These are phyloP conservation scores for Colletotrichum kahawae DNA, from an alignment of 2,329 filamentous ascomycete genomes.

Conservation along the genomic window DNA sequence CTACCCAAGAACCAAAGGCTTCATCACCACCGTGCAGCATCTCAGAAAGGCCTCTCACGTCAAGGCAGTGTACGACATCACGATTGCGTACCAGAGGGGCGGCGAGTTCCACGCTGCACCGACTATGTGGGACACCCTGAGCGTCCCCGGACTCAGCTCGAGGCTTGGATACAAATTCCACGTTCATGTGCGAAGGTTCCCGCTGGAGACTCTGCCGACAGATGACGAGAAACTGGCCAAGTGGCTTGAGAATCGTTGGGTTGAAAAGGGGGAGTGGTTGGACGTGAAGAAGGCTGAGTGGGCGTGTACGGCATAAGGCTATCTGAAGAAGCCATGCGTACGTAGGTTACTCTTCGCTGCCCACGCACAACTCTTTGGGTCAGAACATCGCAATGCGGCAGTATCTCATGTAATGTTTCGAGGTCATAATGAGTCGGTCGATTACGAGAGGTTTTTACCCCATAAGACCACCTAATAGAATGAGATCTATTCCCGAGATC, in stretches of 20 bases:
- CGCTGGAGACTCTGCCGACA: constrained; percentile 50
- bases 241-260: constrained; percentile 59
- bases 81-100: constrained; percentile 56
- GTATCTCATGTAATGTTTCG: background rate
- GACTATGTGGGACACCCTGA: constrained; percentile 58
- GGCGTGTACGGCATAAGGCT: constrained; percentile 26
- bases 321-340: background rate
- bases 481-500: background rate
- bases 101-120: constrained; percentile 50
- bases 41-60: constrained; percentile 55
- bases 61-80: constrained; percentile 60
- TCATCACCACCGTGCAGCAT: constrained; percentile 63
- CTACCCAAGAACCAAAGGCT: constrained; percentile 66
- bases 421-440: background rate
- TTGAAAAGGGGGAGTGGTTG: constrained; percentile 58
- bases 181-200: constrained; percentile 53
- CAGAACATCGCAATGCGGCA: background rate
- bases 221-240: constrained; percentile 52
- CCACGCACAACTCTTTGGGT: background rate
- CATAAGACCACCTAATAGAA: background rate
- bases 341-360: background rate
- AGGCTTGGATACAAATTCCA: constrained; percentile 51
- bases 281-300: constrained; percentile 49
- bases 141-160: constrained; percentile 41
- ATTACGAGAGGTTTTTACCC: background rate